Conservation (phyloP, 768 basidiomycete genomes). For the Boletus tylopilopsis region DNA sequence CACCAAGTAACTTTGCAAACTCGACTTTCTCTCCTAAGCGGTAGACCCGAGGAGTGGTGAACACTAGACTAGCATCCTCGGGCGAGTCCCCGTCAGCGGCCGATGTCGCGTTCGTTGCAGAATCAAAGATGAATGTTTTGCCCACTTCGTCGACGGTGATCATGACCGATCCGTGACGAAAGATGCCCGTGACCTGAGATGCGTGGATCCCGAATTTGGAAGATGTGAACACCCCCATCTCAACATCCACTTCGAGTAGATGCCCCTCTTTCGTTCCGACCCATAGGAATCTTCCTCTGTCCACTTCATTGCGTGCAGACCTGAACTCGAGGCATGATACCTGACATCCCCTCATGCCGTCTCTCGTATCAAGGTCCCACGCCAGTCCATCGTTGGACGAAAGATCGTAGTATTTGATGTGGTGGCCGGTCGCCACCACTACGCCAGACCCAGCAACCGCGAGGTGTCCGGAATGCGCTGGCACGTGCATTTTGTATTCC, state of each 20-base stretch:
- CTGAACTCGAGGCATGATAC: constrained; percentile 80
- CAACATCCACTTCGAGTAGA: constrained; percentile 76
- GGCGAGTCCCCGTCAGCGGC: constrained; percentile 22
- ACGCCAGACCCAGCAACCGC: constrained; percentile 55
- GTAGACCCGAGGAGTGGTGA: constrained; percentile 52
- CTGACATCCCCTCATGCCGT: constrained; percentile 63
- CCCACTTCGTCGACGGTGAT: constrained; percentile 83
- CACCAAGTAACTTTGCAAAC: constrained; percentile 70
- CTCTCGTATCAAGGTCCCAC: constrained; percentile 56
- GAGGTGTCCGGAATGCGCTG: constrained; percentile 50
- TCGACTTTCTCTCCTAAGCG: constrained; percentile 80
- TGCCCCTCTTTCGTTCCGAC: constrained; percentile 89
- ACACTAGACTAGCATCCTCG: constrained; percentile 43
- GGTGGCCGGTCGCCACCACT: constrained; percentile 55
- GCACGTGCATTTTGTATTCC: constrained; percentile 51
- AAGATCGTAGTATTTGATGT: constrained; percentile 63
- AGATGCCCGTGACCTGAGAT: constrained; percentile 65
- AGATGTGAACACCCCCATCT: constrained; percentile 53
- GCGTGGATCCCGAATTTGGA: constrained; percentile 62
- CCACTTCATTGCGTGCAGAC: constrained; percentile 39
- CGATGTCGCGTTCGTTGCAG: constrained; percentile 29
- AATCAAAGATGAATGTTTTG: constrained; percentile 72
- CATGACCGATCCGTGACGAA: constrained; percentile 68
- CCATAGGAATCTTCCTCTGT: constrained; percentile 71
- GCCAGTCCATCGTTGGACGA: constrained; percentile 42